phyloP scores from a whole-genome alignment of 2,329 filamentous ascomycete species.

The Colletotrichum sp. region DNA sequence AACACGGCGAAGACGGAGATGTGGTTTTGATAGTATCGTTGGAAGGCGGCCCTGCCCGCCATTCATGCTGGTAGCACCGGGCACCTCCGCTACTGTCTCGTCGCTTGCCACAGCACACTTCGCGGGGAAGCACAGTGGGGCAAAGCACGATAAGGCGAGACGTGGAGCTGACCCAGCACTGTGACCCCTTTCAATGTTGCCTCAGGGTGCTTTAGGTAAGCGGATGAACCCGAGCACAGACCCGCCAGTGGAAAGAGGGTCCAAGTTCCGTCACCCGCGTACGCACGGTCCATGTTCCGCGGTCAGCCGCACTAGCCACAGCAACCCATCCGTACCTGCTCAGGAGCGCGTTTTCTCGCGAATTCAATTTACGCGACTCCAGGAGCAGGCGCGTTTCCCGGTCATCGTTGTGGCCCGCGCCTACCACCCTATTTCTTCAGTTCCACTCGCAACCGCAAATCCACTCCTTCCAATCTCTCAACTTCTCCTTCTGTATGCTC shows the following conservation, averaged over 20 bases:
- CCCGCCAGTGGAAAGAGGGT: neutral
- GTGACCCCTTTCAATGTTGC: neutral
- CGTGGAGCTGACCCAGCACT: neutral
- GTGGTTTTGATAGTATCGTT: neutral
- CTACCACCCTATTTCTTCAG: constrained; percentile 18
- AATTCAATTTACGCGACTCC: neutral
- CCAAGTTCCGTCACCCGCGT: neutral
- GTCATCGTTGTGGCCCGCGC: constrained; percentile 10
- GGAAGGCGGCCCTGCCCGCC: constrained; percentile 8
- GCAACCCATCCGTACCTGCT: neutral
- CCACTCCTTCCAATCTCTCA: neutral
- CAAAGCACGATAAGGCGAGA: neutral
- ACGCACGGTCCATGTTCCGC: neutral
- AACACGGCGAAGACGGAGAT: neutral
- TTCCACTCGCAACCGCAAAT: constrained; percentile 5
- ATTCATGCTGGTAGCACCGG: constrained; percentile 5
- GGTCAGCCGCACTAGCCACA: neutral
- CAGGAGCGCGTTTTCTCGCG: neutral
- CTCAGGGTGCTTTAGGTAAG: neutral
- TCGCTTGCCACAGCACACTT: constrained; percentile 1
- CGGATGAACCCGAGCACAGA: neutral
- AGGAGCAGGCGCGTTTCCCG: constrained; percentile 12
- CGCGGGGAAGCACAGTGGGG: neutral
- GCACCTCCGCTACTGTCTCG: constrained; percentile 8
- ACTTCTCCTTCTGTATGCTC: neutral